These are phyloP conservation scores for Arthrocladium fulminans DNA, from an alignment of 2,329 filamentous ascomycete genomes.

Conservation along the genomic window DNA sequence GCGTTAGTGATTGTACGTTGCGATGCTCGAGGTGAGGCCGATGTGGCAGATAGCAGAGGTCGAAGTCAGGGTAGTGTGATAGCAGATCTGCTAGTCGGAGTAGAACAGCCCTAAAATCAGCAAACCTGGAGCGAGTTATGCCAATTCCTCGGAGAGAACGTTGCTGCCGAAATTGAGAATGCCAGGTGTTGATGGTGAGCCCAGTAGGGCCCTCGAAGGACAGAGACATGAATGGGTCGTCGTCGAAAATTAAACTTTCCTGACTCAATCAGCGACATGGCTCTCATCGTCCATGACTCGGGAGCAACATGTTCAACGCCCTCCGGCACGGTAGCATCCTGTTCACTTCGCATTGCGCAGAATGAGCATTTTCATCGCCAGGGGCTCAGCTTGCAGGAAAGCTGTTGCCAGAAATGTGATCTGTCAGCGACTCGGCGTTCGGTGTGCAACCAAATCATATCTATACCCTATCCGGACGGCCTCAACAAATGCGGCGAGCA, in stretches of 20 bases:
- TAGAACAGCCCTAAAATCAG: background rate
- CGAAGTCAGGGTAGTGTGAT: background rate
- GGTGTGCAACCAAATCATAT: background rate
- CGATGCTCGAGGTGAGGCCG: too few species aligned
- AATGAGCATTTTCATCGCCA: background rate
- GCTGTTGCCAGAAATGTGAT: background rate
- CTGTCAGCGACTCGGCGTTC: background rate
- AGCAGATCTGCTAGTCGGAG: background rate
- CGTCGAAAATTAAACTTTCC: background rate
- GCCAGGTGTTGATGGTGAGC: background rate
- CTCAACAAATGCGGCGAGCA: background rate
- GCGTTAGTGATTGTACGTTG: too few species aligned
- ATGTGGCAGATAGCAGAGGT: background rate
- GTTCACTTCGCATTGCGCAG: background rate
- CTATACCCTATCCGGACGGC: background rate
- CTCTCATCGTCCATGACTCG: background rate
- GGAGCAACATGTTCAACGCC: background rate
- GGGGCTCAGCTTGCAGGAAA: background rate
- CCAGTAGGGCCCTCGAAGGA: background rate
- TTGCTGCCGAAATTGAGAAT: background rate
- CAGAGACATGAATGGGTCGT: background rate
- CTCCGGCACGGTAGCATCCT: background rate
- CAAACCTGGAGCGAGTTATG: too few species aligned
- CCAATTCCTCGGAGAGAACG: too few species aligned
- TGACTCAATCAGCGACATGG: background rate